Conservation (phyloP, 345 rosid species). For the Populus alba region DNA sequence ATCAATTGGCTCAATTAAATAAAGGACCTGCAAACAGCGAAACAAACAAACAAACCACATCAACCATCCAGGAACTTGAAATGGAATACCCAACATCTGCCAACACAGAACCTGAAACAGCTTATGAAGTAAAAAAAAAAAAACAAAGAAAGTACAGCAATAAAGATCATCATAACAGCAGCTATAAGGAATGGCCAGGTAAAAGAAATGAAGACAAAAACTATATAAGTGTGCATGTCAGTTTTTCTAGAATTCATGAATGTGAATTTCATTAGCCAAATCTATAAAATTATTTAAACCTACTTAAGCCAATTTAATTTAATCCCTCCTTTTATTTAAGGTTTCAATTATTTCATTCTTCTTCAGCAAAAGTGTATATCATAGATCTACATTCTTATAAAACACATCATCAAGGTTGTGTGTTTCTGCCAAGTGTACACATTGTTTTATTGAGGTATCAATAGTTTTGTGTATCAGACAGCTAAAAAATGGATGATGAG, state of each 20-base stretch:
- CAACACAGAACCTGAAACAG: background rate
- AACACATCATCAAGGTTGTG: background rate
- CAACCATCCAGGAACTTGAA: conserved; percentile 9
- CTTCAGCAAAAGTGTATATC: background rate
- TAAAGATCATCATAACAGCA: background rate
- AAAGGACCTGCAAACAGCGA: conserved; percentile 58
- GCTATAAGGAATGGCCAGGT: background rate
- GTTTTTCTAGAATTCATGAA: background rate
- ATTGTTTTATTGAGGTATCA: background rate
- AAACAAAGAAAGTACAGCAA: background rate
- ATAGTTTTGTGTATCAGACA: background rate
- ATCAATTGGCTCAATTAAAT: conserved; percentile 91
- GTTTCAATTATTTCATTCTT: background rate
- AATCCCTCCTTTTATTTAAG: background rate
- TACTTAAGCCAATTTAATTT: background rate
- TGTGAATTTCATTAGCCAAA: background rate
- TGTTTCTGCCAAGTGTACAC: background rate
- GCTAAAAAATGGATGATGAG: background rate
- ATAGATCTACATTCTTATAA: background rate
- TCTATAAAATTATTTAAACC: background rate
- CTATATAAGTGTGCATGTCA: background rate
- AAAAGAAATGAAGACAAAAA: background rate
- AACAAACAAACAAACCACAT: background rate
- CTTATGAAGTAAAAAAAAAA: no score
- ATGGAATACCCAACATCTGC: background rate